Percentiles rank a stretch among this genome's conserved stretches.
Evolutionary conservation across 306 rosid species (phyloP).

Genomic region (Nissolia schottii): DNA sequence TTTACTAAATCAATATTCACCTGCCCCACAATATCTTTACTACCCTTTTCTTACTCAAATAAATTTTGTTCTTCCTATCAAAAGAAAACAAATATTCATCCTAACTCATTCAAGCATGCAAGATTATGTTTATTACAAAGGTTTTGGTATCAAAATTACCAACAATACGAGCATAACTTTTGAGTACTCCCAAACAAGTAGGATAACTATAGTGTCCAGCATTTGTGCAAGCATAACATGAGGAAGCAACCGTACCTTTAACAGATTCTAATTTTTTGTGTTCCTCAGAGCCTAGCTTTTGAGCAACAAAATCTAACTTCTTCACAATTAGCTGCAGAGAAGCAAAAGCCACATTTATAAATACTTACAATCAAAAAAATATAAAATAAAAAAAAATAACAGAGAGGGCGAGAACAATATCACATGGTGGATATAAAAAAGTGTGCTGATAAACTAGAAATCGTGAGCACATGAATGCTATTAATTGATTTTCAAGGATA

Average conservation of each 20-base stretch:
- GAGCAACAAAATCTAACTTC: conserved; percentile 53
- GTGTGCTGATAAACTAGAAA: background rate
- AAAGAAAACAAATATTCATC: conserved; percentile 5
- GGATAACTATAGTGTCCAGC: background rate
- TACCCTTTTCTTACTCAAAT: background rate
- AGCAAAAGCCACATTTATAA: background rate
- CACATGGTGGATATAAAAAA: background rate
- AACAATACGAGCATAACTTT: background rate
- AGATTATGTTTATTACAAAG: background rate
- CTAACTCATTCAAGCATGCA: background rate
- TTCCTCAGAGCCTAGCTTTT: background rate
- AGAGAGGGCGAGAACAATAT: background rate
- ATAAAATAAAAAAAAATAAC: background rate
- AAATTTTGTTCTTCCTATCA: background rate
- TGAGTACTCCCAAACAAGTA: background rate
- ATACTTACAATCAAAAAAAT: background rate
- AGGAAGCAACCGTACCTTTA: conserved; percentile 30
- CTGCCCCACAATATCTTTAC: background rate
- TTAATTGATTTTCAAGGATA: background rate
- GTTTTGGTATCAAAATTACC: background rate
- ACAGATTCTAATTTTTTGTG: conserved; percentile 13
- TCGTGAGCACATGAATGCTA: background rate
- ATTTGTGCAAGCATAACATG: background rate
- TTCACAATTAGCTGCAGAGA: conserved; percentile 50
- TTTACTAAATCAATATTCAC: background rate